Conservation (phyloP, 768 basidiomycete genomes). For the Phlebiopsis gigantea region DNA sequence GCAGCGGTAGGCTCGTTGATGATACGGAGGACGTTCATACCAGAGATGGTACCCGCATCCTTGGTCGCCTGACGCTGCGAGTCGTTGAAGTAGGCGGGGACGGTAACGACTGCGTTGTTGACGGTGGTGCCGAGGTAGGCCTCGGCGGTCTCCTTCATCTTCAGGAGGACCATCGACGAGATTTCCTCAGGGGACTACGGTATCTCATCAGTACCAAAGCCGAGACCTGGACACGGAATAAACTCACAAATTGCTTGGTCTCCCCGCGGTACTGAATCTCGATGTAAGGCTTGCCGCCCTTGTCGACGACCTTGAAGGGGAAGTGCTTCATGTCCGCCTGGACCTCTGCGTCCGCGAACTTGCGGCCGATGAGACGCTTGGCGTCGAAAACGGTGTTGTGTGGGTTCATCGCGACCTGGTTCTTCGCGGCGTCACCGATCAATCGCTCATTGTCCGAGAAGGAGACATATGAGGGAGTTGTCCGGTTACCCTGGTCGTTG, state of each 20-base stretch:
- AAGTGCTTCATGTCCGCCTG: slow-evolving; percentile 85
- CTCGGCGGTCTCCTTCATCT: slow-evolving; percentile 99
- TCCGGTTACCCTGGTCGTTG: slow-evolving; percentile 93
- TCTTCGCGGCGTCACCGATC: slow-evolving; percentile 99
- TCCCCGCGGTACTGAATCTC: slow-evolving; percentile 90
- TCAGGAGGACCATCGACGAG: slow-evolving; percentile 93
- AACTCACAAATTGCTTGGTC: slow-evolving; percentile 83
- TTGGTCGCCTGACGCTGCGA: slow-evolving; percentile 98
- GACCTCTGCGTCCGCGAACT: slow-evolving; percentile 81
- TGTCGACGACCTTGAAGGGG: slow-evolving; percentile 89
- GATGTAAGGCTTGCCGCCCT: slow-evolving; percentile 84
- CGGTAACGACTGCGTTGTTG: slow-evolving; percentile 91
- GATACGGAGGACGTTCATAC: slow-evolving; percentile 94
- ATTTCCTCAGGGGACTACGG: slow-evolving; percentile 89
- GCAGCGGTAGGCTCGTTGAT: slow-evolving; percentile 99
- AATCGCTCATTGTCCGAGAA: slow-evolving; percentile 95
- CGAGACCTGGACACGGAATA: not conserved
- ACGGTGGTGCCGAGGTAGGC: slow-evolving; percentile 85
- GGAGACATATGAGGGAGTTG: slow-evolving; percentile 93
- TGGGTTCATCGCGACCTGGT: slow-evolving; percentile 98
- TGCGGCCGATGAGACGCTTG: slow-evolving; percentile 95
- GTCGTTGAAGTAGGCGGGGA: slow-evolving; percentile 99
- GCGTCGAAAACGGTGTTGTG: slow-evolving; percentile 96
- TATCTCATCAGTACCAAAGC: slow-evolving; percentile 20
- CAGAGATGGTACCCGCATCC: slow-evolving; percentile 93